These are phyloP conservation scores for Leucoagaricus sp. DNA, from an alignment of 1,284 basidiomycete species.

Conservation along the genomic window DNA sequence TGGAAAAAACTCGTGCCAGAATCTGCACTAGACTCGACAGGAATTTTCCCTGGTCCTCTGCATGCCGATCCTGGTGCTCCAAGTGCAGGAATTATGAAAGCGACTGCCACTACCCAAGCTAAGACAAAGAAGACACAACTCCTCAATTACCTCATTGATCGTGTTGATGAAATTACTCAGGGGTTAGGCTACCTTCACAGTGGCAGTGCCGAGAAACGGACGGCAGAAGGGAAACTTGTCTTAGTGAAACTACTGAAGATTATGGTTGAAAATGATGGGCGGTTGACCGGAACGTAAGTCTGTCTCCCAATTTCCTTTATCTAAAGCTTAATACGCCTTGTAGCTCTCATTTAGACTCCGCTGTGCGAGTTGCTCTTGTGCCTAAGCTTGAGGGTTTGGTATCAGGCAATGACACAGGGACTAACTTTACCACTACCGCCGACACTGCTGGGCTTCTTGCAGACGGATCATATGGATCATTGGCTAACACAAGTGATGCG, in stretches of 20 bases:
- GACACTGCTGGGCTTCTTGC: conserved; percentile 24
- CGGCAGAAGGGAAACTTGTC: conserved; percentile 75
- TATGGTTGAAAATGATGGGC: conserved; percentile 87
- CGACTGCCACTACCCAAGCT: conserved; percentile 57
- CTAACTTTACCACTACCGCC: conserved; percentile 25
- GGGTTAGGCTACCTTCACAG: conserved; percentile 73
- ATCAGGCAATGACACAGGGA: conserved; percentile 15
- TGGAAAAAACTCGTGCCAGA: conserved; percentile 72
- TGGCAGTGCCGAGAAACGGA: conserved; percentile 46
- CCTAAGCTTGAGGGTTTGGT: conserved; percentile 34
- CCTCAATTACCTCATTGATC: conserved; percentile 73
- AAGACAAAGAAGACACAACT: conserved; percentile 88
- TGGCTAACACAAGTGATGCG: conserved; percentile 30
- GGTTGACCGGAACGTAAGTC: conserved; percentile 84
- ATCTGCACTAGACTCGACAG: conserved; percentile 55
- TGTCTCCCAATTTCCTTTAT: conserved; percentile 4
- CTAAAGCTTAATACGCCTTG: conserved; percentile 2
- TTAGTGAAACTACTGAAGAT: conserved; percentile 77
- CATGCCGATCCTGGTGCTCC: conserved; percentile 75
- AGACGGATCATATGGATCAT: conserved; percentile 18
- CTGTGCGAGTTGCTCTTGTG: conserved; percentile 58
- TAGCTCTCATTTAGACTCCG: conserved; percentile 72
- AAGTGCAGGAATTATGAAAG: conserved; percentile 68
- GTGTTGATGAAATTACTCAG: conserved; percentile 75
- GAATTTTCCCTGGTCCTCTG: conserved; percentile 83